These are phyloP conservation scores for Ostreobium quekettii DNA, from an alignment of 139 green algal species.

Conservation along the genomic window DNA sequence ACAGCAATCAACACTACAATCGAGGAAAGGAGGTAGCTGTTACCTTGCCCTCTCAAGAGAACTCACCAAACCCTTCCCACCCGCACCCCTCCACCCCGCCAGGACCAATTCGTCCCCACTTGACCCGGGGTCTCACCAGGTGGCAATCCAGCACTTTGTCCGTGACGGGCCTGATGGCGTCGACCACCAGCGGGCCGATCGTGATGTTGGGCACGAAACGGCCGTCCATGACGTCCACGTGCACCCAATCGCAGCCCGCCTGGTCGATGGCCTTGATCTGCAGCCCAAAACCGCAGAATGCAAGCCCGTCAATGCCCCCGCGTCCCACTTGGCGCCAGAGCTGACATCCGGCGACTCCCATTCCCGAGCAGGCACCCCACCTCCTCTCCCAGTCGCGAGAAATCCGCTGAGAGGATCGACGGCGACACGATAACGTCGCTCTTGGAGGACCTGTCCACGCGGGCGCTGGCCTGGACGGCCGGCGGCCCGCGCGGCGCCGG, in stretches of 20 bases:
- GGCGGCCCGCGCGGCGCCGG: neutral
- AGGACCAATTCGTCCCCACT: neutral
- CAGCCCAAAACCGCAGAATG: too few relatives aligned
- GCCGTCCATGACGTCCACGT: constrained; percentile 95
- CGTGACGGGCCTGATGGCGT: constrained; percentile 89
- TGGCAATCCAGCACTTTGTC: constrained; percentile 92
- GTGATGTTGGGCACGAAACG: constrained; percentile 99
- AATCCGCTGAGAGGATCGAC: constrained; percentile 95
- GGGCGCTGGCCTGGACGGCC: constrained; percentile 31
- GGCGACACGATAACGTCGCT: constrained; percentile 78
- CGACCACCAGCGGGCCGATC: constrained; percentile 94
- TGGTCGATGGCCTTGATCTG: constrained; percentile 86
- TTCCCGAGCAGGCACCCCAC: constrained; percentile 43
- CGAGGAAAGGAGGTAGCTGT: neutral
- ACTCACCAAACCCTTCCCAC: too few relatives aligned
- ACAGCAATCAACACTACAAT: constrained; percentile 5
- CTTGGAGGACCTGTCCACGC: constrained; percentile 56
- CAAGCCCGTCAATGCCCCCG: too few relatives aligned
- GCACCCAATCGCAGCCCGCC: constrained; percentile 92
- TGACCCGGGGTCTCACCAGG: constrained; percentile 47
- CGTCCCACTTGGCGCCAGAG: too few relatives aligned
- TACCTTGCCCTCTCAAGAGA: too few relatives aligned
- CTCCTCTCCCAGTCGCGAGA: constrained; percentile 86
- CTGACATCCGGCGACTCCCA: too few relatives aligned
- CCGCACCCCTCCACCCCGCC: too few relatives aligned